Base-by-base conservation (phyloP, 441 rosid genomes). In the Croton setiger region DNA sequence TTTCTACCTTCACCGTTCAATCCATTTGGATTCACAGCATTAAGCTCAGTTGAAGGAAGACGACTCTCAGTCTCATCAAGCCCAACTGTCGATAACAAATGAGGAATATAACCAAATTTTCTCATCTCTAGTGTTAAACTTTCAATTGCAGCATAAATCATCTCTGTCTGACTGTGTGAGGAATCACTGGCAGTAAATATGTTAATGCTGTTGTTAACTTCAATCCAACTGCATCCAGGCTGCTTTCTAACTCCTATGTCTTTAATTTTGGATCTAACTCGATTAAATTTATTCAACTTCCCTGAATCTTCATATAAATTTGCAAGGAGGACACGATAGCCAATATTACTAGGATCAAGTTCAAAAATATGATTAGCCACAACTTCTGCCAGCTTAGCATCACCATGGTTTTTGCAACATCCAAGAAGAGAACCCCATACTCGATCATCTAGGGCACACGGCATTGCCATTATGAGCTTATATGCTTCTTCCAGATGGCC, bases 391-490 rank as follows among this genome's bases (percentile, higher is more conserved):
- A 63, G 47, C 36, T 11, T 54, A 54, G 33, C 59, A 54, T 54
- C 35, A 21, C 53, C 53, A 27, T 21, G 18, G 15, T 23, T 45
- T 44, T 45, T 62, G 65, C 65, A 62, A 53, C 81, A 72, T 67
- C 80, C 79, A 66, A 81, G 82, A 72, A 84, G 73, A 0, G 85
- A 84, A 60, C 84, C 85, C 85, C 85, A 78, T 35, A 78, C 35
- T 7, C 64, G 31, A 54, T 62, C 84, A 71, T 81, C 84, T 4
- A 80, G 84, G 31, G 33, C 27, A 67, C 67, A 76, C 43, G 81
- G 84, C 85, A 81, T 78, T 57, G 63, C 23, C 70, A 68, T 73
- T 71, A 81, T 76, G 73, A 84, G 72, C 71, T 78, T 69, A 76
- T 74, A 79, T 5, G 82, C 85, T 63, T 78, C 78, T 12, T 71